Percentiles rank a stretch among this genome's conserved stretches.
Evolutionary conservation across 805 yeast genomes (phyloP).

Genomic region (Cyberlindnera misumaiensis): DNA sequence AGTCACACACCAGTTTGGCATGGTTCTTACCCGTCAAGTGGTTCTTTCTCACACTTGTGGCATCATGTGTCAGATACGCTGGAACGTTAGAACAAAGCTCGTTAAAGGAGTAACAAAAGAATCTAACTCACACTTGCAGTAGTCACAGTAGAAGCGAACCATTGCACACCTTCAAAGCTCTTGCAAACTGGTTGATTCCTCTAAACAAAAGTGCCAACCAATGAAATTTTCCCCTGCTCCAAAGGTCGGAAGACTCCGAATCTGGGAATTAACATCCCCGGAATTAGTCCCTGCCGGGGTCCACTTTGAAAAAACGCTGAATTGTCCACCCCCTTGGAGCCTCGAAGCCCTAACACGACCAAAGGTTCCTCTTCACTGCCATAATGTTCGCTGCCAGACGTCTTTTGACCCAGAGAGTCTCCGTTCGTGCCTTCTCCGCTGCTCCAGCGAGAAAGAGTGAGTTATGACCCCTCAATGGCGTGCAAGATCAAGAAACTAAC

Average conservation of each 20-base stretch:
- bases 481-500: not conserved
- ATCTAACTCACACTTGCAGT: conserved; percentile 49
- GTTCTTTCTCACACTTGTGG: conserved; percentile 76
- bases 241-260: not conserved
- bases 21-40: conserved; percentile 78
- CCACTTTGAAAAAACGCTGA: not conserved
- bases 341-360: not conserved
- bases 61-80: conserved; percentile 79
- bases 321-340: not conserved
- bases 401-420: conserved; percentile 20
- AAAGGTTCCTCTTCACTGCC: not conserved
- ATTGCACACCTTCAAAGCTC: conserved; percentile 17
- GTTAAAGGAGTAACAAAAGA: not conserved
- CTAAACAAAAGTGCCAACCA: conserved; percentile 2
- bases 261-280: not conserved
- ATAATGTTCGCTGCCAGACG: conserved; percentile 22
- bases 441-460: conserved; percentile 27
- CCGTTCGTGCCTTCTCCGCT: conserved; percentile 30
- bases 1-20: conserved; percentile 61
- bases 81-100: not conserved
- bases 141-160: conserved; percentile 79
- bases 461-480: conserved; percentile 1
- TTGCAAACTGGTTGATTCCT: too few species aligned
- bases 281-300: not conserved
- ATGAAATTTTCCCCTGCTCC: conserved; percentile 6